A percentile compares a stretch with the other conserved stretches of the same genome.
Conservation (phyloP, 2,329 filamentous ascomycete genomes). For the Clonostachys byssicola region DNA sequence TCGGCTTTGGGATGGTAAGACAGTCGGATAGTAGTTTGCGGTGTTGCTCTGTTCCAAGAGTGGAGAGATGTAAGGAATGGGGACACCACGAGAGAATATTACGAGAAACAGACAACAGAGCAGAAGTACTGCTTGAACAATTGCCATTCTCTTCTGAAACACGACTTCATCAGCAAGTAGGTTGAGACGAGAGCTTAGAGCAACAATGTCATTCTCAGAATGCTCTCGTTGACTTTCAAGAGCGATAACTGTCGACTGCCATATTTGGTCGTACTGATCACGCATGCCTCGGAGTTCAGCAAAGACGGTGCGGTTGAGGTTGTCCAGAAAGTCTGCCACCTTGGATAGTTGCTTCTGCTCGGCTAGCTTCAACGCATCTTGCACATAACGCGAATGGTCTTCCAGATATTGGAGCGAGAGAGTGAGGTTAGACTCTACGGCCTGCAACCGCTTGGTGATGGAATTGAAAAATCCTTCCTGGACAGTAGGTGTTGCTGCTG, state of each 20-base stretch:
- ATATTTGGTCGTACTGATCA: slow-evolving; percentile 90
- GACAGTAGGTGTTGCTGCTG: slow-evolving; percentile 64
- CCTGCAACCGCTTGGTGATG: slow-evolving; percentile 85
- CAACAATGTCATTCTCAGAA: slow-evolving; percentile 77
- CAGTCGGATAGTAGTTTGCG: neutral
- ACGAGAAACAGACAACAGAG: slow-evolving; percentile 84
- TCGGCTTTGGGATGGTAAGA: no score
- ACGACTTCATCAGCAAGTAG: slow-evolving; percentile 90
- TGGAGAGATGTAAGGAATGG: slow-evolving; percentile 23
- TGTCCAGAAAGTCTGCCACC: slow-evolving; percentile 74
- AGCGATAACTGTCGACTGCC: slow-evolving; percentile 92
- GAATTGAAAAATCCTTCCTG: slow-evolving; percentile 99
- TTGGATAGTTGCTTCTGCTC: slow-evolving; percentile 86
- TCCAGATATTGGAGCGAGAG: slow-evolving; percentile 94
- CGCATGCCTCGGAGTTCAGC: slow-evolving; percentile 74
- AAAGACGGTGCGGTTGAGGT: slow-evolving; percentile 83
- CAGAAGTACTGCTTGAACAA: slow-evolving; percentile 83
- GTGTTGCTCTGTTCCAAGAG: slow-evolving; percentile 11
- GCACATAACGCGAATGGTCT: slow-evolving; percentile 85
- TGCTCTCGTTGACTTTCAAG: slow-evolving; percentile 85
- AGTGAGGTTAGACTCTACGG: slow-evolving; percentile 88
- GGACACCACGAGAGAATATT: slow-evolving; percentile 64
- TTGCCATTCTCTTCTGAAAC: slow-evolving; percentile 86
- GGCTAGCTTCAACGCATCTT: slow-evolving; percentile 80
- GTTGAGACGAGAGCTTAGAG: slow-evolving; percentile 74